Conservation (phyloP, 2,329 filamentous ascomycete species). For the Ambrosiella cleistominuta region DNA sequence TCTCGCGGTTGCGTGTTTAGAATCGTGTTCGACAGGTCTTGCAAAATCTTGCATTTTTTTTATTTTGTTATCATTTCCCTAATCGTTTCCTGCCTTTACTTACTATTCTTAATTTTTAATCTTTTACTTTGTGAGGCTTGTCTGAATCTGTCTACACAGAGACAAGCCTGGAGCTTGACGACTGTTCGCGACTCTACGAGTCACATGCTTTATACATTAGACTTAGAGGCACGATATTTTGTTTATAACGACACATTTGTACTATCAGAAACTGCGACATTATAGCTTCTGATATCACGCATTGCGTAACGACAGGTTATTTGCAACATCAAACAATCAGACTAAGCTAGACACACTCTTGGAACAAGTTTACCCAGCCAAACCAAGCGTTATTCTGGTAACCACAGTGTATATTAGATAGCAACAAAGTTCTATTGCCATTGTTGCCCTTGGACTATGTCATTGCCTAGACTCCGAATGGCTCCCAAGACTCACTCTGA, state of each 20-base stretch:
- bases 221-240: too few species aligned
- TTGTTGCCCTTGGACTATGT: too few species aligned
- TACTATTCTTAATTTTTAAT: neutral
- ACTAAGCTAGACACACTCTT: neutral
- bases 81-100: neutral
- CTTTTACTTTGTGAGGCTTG: neutral
- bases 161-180: neutral
- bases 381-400: neutral
- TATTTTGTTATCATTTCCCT: neutral
- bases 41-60: neutral
- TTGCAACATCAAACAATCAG: neutral
- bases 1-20: neutral
- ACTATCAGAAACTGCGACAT: neutral
- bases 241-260: too few species aligned
- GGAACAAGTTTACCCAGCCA: neutral
- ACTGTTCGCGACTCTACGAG: too few species aligned
- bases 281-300: neutral
- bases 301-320: neutral
- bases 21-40: neutral
- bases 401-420: too few species aligned
- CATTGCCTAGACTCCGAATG: too few species aligned
- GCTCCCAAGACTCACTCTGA: too few species aligned
- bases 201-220: too few species aligned
- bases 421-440: too few species aligned
- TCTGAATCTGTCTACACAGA: neutral